Evolutionary conservation across 768 basidiomycete species (phyloP).

Genomic region (Auricularia cornea): DNA sequence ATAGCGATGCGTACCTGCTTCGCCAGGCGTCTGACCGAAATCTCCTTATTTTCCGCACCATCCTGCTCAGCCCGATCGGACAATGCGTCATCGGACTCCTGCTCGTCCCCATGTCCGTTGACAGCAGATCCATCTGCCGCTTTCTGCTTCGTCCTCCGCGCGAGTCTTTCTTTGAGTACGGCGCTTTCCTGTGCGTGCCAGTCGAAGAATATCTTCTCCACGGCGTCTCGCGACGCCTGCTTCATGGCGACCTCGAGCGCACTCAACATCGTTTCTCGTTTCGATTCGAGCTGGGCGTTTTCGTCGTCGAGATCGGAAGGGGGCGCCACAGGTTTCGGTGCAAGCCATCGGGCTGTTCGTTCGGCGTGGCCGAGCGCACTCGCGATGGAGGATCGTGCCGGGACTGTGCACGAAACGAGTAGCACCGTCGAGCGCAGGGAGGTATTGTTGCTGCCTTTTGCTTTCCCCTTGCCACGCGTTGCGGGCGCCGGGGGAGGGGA

Average conservation of each 20-base stretch:
- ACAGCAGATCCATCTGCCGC: background rate
- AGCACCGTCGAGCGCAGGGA: conserved; percentile 43
- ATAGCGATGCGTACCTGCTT: too few relatives aligned
- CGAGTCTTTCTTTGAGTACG: background rate
- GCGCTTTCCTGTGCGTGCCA: conserved; percentile 35
- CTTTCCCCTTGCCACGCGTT: background rate
- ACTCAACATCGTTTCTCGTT: conserved; percentile 20
- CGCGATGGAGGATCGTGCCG: conserved; percentile 50
- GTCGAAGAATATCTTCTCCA: conserved; percentile 51
- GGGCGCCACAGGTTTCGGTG: conserved; percentile 24
- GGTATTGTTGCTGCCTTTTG: background rate
- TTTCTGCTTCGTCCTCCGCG: background rate
- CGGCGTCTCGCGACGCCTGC: conserved; percentile 39
- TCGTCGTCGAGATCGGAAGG: background rate
- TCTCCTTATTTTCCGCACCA: background rate
- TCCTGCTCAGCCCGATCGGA: too few relatives aligned
- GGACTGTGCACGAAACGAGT: conserved; percentile 48
- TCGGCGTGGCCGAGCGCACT: conserved; percentile 49
- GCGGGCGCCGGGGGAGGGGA: background rate
- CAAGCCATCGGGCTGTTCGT: conserved; percentile 40
- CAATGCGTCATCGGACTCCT: background rate
- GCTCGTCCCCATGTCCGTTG: background rate
- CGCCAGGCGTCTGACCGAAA: too few relatives aligned
- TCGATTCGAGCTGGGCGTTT: background rate
- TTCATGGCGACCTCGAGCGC: conserved; percentile 27